phyloP scores from a whole-genome alignment of 352 stramenopile genomes.

The Elongisporangium anandrum region DNA sequence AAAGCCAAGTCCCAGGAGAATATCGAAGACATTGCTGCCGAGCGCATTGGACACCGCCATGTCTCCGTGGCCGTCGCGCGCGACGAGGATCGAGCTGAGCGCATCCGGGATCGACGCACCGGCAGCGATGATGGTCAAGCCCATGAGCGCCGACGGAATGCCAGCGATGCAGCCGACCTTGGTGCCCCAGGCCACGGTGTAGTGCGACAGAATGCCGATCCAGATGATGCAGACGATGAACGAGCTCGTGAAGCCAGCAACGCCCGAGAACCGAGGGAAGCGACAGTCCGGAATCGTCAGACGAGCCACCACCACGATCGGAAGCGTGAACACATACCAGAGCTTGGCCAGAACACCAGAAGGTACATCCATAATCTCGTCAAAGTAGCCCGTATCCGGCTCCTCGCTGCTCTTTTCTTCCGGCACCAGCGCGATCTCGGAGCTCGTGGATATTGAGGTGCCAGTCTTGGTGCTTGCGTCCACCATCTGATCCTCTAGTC shows the following conservation, averaged over 20 bases:
- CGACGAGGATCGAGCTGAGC: constrained; percentile 74
- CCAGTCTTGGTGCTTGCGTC: not conserved
- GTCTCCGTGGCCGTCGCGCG: constrained; percentile 71
- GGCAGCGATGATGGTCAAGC: constrained; percentile 74
- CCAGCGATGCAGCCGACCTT: constrained; percentile 63
- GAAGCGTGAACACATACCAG: constrained; percentile 58
- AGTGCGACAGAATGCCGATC: constrained; percentile 75
- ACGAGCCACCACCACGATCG: constrained; percentile 61
- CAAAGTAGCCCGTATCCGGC: constrained; percentile 48
- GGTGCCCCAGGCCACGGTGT: constrained; percentile 53
- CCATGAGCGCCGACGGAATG: constrained; percentile 70
- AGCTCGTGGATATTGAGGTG: not conserved
- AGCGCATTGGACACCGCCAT: constrained; percentile 84
- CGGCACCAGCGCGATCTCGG: not conserved
- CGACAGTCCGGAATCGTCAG: constrained; percentile 73
- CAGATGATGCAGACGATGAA: constrained; percentile 69
- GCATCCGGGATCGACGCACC: constrained; percentile 79
- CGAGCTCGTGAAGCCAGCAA: constrained; percentile 37
- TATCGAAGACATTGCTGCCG: constrained; percentile 85
- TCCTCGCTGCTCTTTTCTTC: constrained; percentile 12
- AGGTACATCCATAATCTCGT: constrained; percentile 44
- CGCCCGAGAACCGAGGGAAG: constrained; percentile 49
- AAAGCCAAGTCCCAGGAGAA: constrained; percentile 67
- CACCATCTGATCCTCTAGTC: constrained; percentile 4
- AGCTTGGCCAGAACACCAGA: constrained; percentile 35